Percentiles rank a stretch among this genome's conserved stretches.
phyloP scores from a whole-genome alignment of 371 early-diverging fungal species.

The Mortierella sp. region DNA sequence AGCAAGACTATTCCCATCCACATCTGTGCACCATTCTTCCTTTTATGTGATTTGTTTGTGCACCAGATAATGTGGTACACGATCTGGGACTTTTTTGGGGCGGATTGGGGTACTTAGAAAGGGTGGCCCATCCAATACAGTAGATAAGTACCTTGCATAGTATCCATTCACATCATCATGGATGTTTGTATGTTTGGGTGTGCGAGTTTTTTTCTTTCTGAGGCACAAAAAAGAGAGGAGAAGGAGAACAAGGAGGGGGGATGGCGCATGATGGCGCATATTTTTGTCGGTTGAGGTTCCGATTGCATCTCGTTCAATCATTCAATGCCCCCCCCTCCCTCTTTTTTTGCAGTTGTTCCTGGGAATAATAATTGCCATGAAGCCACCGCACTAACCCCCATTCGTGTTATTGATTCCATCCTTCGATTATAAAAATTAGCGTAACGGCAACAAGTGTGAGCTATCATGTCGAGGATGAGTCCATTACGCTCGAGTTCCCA shows the following conservation, averaged over 20 bases:
- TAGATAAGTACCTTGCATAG: no score
- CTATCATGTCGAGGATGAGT: constrained; percentile 51
- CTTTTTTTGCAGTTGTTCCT: not conserved
- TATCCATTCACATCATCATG: not conserved
- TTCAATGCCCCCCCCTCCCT: not conserved
- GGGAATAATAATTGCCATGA: constrained; percentile 10
- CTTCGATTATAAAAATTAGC: constrained; percentile 11
- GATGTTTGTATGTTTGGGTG: not conserved
- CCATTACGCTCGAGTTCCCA: constrained; percentile 50
- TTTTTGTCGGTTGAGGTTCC: constrained; percentile 3
- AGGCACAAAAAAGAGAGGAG: not conserved
- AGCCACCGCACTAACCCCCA: not conserved
- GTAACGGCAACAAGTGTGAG: constrained; percentile 54
- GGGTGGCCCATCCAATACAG: no score
- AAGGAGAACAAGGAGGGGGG: not conserved
- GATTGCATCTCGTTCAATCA: not conserved
- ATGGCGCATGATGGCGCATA: constrained; percentile 6
- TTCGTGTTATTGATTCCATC: not conserved
- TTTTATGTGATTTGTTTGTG: not conserved
- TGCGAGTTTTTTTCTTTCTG: not conserved
- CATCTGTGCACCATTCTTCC: not conserved
- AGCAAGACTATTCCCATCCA: not conserved
- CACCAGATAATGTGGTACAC: not conserved
- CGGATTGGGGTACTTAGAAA: not conserved
- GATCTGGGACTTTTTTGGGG: constrained; percentile 3